Evolutionary conservation across 345 rosid genomes (phyloP).

Genomic region (Geranium brycei): DNA sequence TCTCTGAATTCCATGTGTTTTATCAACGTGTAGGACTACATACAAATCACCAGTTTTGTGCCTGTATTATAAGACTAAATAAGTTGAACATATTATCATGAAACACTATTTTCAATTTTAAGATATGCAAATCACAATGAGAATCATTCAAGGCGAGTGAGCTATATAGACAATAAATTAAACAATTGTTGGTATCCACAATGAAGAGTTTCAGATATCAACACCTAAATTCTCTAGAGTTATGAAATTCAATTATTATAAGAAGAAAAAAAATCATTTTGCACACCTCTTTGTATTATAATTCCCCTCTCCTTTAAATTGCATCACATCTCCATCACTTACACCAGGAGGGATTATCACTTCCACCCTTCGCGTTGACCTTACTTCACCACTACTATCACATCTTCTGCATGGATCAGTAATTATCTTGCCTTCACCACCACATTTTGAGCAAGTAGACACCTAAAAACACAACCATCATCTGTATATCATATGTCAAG

Average conservation of each 20-base stretch:
- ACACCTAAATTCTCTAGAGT: not conserved
- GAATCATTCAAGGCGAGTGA: no score
- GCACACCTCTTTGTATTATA: constrained; percentile 52
- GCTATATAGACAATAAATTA: no score
- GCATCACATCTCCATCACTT: constrained; percentile 58
- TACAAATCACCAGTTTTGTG: constrained; percentile 65
- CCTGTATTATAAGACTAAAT: constrained; percentile 19
- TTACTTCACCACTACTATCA: constrained; percentile 47
- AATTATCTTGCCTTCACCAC: constrained; percentile 65
- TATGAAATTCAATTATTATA: not conserved
- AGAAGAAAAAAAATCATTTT: not conserved
- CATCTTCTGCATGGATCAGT: constrained; percentile 63
- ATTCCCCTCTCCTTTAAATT: constrained; percentile 59
- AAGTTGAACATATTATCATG: no score
- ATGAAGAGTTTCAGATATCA: no score
- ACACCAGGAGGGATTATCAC: constrained; percentile 73
- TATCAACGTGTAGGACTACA: constrained; percentile 48
- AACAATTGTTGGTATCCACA: no score
- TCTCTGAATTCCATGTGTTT: constrained; percentile 64
- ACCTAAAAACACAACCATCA: constrained; percentile 44
- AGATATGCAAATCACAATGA: no score
- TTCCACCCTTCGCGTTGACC: constrained; percentile 40
- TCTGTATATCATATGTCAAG: constrained; percentile 5
- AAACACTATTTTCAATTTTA: no score
- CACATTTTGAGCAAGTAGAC: constrained; percentile 70